phyloP scores from a whole-genome alignment of 148 eudicot species.

The Nepenthes gracilis region DNA sequence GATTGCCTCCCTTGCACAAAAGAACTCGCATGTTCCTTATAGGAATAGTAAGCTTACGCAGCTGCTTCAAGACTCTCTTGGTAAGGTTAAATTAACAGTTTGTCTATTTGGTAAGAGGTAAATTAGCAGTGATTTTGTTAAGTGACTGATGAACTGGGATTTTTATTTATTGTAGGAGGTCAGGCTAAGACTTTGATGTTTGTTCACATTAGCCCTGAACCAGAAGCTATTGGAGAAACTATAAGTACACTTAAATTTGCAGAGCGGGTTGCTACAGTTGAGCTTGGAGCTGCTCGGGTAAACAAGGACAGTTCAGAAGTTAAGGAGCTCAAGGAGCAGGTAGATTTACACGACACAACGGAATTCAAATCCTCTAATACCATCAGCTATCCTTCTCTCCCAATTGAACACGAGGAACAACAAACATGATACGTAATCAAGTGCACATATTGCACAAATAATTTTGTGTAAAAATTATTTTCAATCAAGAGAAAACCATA shows the following conservation, averaged over 20 bases:
- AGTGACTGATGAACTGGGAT: not conserved
- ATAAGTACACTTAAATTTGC: slow-evolving; percentile 96
- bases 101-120: too few relatives aligned
- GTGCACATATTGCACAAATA: too few relatives aligned
- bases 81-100: slow-evolving; percentile 24
- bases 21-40: slow-evolving; percentile 86
- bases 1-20: slow-evolving; percentile 88
- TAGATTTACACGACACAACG: not conserved
- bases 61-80: slow-evolving; percentile 92
- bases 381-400: too few relatives aligned
- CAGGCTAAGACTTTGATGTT: slow-evolving; percentile 99
- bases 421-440: too few relatives aligned
- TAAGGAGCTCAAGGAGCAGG: slow-evolving; percentile 97
- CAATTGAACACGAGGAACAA: too few relatives aligned
- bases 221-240: slow-evolving; percentile 84
- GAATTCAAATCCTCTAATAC: too few relatives aligned
- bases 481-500: too few relatives aligned
- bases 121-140: not conserved
- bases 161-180: slow-evolving; percentile 44
- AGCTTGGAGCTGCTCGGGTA: slow-evolving; percentile 93
- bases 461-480: too few relatives aligned
- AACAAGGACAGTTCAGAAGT: slow-evolving; percentile 79
- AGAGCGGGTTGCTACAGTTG: slow-evolving; percentile 93
- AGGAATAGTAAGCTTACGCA: slow-evolving; percentile 96
- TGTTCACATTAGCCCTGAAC: slow-evolving; percentile 95